Evolutionary conservation across 2,329 filamentous ascomycete genomes (phyloP).

Genomic region (Calonectria ilicicola): DNA sequence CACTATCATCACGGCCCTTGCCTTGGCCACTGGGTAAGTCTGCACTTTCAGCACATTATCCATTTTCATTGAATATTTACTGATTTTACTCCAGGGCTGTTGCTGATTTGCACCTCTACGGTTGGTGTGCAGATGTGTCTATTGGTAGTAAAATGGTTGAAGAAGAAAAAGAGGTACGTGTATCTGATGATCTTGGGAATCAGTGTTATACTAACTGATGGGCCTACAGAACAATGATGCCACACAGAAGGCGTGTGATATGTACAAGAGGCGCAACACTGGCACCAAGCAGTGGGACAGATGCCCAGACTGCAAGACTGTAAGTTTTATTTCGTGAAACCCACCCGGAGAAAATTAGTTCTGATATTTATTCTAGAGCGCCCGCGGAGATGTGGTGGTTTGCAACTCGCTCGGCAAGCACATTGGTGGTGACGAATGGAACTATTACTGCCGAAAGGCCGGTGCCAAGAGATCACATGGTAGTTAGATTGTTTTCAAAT

Average conservation of each 20-base stretch:
- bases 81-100: background rate
- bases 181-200: background rate
- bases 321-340: background rate
- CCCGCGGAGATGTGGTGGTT: background rate
- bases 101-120: background rate
- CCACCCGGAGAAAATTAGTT: too few relatives aligned
- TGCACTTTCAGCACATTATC: too few relatives aligned
- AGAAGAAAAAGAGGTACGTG: background rate
- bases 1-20: too few relatives aligned
- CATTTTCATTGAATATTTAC: background rate
- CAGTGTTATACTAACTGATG: background rate
- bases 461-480: background rate
- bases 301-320: slow-evolving; percentile 15
- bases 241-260: slow-evolving; percentile 6
- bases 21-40: too few relatives aligned
- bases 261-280: slow-evolving; percentile 16
- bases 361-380: background rate
- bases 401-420: background rate
- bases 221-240: background rate
- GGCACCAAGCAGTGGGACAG: slow-evolving; percentile 10
- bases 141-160: background rate
- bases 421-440: background rate
- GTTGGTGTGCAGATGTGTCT: background rate
- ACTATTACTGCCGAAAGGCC: background rate
- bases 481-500: background rate